Percentiles rank a stretch among this genome's conserved stretches.
Conservation (phyloP, 768 basidiomycete species). For the Boletus tomentosulus region DNA sequence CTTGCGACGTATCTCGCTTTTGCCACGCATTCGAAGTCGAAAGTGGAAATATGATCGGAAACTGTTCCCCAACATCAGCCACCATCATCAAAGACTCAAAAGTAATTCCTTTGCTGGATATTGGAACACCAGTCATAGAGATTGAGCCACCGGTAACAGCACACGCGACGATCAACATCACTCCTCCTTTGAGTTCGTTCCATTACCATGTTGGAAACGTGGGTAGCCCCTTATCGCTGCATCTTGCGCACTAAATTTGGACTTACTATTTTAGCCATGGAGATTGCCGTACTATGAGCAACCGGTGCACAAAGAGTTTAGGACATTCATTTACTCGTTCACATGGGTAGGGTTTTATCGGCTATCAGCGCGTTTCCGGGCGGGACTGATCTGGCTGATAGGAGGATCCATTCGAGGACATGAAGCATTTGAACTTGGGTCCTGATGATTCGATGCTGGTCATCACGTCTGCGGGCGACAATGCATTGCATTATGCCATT, state of each 20-base stretch:
- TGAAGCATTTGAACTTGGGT: slow-evolving; percentile 56
- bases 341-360: slow-evolving; percentile 41
- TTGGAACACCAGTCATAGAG: slow-evolving; percentile 36
- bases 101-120: slow-evolving; percentile 38
- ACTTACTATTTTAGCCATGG: slow-evolving; percentile 44
- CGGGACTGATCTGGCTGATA: slow-evolving; percentile 16
- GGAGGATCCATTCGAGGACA: slow-evolving; percentile 76
- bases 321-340: slow-evolving; percentile 61
- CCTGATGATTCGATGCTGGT: slow-evolving; percentile 63
- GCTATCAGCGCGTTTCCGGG: background rate
- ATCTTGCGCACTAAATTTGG: background rate
- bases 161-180: slow-evolving; percentile 43
- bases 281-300: slow-evolving; percentile 68
- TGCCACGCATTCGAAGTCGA: slow-evolving; percentile 61
- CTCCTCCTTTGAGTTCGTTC: slow-evolving; percentile 55
- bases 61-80: slow-evolving; percentile 39
- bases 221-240: background rate
- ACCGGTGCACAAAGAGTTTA: slow-evolving; percentile 62
- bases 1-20: slow-evolving; percentile 52
- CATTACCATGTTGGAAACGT: slow-evolving; percentile 57
- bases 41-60: slow-evolving; percentile 55
- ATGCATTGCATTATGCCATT: slow-evolving; percentile 75
- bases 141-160: slow-evolving; percentile 11
- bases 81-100: slow-evolving; percentile 35
- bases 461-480: slow-evolving; percentile 78